These are phyloP conservation scores for Beta vulgaris DNA, from an alignment of 148 eudicot species.

Conservation along the genomic window DNA sequence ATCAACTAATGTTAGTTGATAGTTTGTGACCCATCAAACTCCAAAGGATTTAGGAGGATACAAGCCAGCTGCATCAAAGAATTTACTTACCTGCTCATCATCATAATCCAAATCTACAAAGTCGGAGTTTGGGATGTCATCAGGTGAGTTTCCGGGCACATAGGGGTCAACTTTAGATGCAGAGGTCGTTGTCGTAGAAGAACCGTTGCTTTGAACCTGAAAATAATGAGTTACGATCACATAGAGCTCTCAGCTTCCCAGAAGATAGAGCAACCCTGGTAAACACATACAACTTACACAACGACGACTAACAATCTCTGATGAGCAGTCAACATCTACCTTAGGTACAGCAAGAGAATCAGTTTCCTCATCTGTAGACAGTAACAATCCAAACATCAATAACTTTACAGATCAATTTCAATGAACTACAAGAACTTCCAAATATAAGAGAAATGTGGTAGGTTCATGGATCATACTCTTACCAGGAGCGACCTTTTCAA, in stretches of 20 bases:
- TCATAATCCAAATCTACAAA: slow-evolving; percentile 41
- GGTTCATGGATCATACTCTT: slow-evolving; percentile 28
- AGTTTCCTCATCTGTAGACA: slow-evolving; percentile 45
- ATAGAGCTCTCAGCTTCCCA: slow-evolving; percentile 29
- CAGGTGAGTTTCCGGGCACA: slow-evolving; percentile 24
- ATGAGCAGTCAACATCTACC: slow-evolving; percentile 29
- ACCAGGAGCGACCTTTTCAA: slow-evolving; percentile 33
- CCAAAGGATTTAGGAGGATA: background rate
- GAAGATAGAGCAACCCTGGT: slow-evolving; percentile 19
- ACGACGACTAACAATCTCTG: slow-evolving; percentile 42
- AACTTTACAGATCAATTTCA: background rate
- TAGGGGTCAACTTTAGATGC: slow-evolving; percentile 33
- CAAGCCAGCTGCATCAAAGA: slow-evolving; percentile 8
- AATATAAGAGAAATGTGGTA: background rate
- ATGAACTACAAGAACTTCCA: background rate
- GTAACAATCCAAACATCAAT: background rate
- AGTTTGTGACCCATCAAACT: background rate
- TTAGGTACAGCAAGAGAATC: slow-evolving; percentile 30
- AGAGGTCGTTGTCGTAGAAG: slow-evolving; percentile 38
- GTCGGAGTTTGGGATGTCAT: slow-evolving; percentile 32
- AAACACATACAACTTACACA: slow-evolving; percentile 88
- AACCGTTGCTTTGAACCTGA: slow-evolving; percentile 70
- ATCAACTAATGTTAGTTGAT: background rate
- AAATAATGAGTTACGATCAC: slow-evolving; percentile 28
- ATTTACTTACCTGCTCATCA: slow-evolving; percentile 67